Conservation (phyloP, 2,329 filamentous ascomycete species). For the Coniochaeta hoffmannii region DNA sequence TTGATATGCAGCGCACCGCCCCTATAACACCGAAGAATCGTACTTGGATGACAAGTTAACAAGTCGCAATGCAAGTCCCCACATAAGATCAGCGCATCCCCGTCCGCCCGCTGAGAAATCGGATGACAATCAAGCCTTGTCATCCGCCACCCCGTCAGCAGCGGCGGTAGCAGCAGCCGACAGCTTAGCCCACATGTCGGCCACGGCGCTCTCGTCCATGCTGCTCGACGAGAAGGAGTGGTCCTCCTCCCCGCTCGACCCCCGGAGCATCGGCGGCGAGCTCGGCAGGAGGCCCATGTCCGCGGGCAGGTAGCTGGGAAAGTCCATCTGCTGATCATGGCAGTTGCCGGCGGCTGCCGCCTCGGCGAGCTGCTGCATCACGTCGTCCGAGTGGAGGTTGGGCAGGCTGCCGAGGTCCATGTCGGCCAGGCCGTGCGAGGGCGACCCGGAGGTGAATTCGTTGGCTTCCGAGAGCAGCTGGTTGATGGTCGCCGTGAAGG, state of each 20-base stretch:
- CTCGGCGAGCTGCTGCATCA: conserved; percentile 16
- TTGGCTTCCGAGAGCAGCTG: conserved; percentile 54
- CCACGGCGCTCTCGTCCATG: not conserved
- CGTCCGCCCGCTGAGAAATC: too few species aligned
- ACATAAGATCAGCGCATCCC: too few species aligned
- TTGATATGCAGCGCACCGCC: too few species aligned
- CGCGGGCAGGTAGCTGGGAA: conserved; percentile 38
- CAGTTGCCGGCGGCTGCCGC: conserved; percentile 6
- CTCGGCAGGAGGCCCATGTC: conserved; percentile 40
- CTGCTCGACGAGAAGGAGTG: not conserved
- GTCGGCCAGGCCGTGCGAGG: conserved; percentile 29
- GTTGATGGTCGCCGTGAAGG: conserved; percentile 55
- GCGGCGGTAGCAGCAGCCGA: not conserved
- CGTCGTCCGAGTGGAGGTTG: conserved; percentile 27
- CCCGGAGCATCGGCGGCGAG: conserved; percentile 33
- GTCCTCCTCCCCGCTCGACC: not conserved
- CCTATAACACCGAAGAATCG: too few species aligned
- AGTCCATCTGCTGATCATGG: conserved; percentile 39
- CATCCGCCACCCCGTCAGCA: not conserved
- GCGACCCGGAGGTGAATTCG: conserved; percentile 32
- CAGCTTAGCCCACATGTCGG: not conserved
- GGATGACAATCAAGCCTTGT: not conserved
- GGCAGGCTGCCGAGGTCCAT: conserved; percentile 35
- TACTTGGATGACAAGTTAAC: too few species aligned
- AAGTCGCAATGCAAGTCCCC: not conserved